Evolutionary conservation across 208 protist species (phyloP).

Genomic region (Leishmania lainsoni): DNA sequence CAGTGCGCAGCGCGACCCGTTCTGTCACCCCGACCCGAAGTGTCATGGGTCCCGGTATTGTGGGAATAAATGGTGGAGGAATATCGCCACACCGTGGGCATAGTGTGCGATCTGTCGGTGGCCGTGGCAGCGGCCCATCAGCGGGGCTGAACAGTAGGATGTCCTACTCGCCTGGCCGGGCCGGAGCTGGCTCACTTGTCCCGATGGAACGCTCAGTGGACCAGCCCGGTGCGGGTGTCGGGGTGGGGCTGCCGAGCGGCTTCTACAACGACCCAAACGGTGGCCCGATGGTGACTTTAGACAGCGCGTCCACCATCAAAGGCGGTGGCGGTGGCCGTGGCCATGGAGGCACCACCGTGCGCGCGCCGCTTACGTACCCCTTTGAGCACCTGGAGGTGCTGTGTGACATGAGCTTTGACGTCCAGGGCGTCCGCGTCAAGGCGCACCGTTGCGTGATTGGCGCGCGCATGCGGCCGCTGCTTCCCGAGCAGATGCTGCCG

Average conservation of each 20-base stretch:
- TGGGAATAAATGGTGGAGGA: neutral
- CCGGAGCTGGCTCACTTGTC: slow-evolving; percentile 23
- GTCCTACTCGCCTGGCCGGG: slow-evolving; percentile 25
- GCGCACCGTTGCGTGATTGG: slow-evolving; percentile 91
- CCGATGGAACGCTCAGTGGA: slow-evolving; percentile 36
- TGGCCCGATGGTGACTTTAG: slow-evolving; percentile 27
- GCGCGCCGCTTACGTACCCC: slow-evolving; percentile 75
- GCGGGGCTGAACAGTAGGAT: slow-evolving; percentile 11
- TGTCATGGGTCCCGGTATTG: slow-evolving; percentile 6
- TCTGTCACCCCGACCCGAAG: slow-evolving; percentile 31
- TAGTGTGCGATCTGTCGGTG: slow-evolving; percentile 12
- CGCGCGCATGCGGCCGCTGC: slow-evolving; percentile 75
- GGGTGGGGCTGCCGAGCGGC: slow-evolving; percentile 11
- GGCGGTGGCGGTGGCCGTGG: slow-evolving; percentile 5
- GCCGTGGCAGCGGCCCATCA: slow-evolving; percentile 6
- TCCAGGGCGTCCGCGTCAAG: slow-evolving; percentile 79
- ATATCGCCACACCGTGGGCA: slow-evolving; percentile 24
- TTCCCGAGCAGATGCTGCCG: slow-evolving; percentile 78
- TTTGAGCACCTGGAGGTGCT: slow-evolving; percentile 81
- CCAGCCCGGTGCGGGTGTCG: slow-evolving; percentile 21
- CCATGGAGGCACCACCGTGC: slow-evolving; percentile 22
- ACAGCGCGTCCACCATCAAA: slow-evolving; percentile 15
- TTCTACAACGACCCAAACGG: slow-evolving; percentile 30
- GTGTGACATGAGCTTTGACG: slow-evolving; percentile 89
- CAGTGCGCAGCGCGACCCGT: slow-evolving; percentile 37